These are phyloP conservation scores for Clonostachys rhizophaga DNA, from an alignment of 2,329 filamentous ascomycete genomes.

Conservation along the genomic window DNA sequence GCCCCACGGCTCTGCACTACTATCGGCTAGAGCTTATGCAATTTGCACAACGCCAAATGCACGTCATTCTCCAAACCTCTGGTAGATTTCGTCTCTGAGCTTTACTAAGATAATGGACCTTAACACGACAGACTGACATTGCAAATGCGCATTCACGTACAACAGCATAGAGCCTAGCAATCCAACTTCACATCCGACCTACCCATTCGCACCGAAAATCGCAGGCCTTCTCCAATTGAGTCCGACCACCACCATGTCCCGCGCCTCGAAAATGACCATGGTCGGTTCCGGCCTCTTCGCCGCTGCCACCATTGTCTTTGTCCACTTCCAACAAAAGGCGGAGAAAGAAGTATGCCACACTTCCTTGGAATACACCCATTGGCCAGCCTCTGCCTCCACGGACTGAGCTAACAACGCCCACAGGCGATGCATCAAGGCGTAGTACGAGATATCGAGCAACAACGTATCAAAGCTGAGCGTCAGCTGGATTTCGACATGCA, in stretches of 20 bases:
- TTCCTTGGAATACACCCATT: background rate
- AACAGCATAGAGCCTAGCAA: too few relatives aligned
- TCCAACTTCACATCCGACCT: too few relatives aligned
- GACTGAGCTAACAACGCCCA: conserved; percentile 3
- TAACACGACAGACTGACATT: too few relatives aligned
- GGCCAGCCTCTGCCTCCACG: background rate
- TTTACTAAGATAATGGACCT: too few relatives aligned
- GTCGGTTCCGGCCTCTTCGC: conserved; percentile 73
- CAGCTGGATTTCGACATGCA: conserved; percentile 96
- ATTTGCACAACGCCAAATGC: too few relatives aligned
- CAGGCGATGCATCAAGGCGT: conserved; percentile 96
- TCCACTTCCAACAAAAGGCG: conserved; percentile 82
- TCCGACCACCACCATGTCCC: conserved; percentile 64
- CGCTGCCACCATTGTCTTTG: conserved; percentile 71
- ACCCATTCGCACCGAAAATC: too few relatives aligned
- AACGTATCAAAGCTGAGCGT: conserved; percentile 83
- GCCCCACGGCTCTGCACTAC: too few relatives aligned
- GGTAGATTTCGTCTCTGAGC: too few relatives aligned
- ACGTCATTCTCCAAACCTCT: too few relatives aligned
- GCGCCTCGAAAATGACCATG: conserved; percentile 82
- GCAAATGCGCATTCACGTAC: too few relatives aligned
- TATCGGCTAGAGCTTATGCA: too few relatives aligned
- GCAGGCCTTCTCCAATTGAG: background rate
- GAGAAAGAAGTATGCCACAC: conserved; percentile 68
- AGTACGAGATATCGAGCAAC: conserved; percentile 90